Conservation (phyloP, 2,329 filamentous ascomycete species). For the Phialophora macrospora region DNA sequence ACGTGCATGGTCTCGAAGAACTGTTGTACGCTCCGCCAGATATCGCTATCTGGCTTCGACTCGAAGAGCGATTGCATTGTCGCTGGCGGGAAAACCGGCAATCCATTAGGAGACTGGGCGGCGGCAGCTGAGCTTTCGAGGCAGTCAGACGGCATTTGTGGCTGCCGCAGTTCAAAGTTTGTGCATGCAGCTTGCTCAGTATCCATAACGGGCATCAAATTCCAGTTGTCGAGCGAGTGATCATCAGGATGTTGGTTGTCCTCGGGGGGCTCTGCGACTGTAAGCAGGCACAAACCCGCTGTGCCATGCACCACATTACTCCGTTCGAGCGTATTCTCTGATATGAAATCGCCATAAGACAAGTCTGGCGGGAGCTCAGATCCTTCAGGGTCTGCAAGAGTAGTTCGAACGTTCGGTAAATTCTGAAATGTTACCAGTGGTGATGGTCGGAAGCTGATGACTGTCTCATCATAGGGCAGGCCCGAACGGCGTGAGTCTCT, state of each 20-base stretch:
- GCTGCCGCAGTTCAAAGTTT: background rate
- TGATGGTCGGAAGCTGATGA: background rate
- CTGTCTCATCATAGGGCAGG: constrained; percentile 3
- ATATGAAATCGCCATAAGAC: background rate
- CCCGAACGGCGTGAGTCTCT: background rate
- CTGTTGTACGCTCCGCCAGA: constrained; percentile 17
- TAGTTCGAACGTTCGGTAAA: background rate
- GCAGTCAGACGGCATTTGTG: background rate
- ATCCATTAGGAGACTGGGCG: background rate
- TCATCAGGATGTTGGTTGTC: background rate
- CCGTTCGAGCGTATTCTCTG: background rate
- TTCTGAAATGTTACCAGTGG: background rate
- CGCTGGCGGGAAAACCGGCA: background rate
- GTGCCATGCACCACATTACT: background rate
- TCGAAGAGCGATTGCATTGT: background rate
- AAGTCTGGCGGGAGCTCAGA: background rate
- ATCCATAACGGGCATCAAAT: background rate
- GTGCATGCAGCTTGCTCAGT: background rate
- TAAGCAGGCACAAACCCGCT: background rate
- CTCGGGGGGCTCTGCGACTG: background rate
- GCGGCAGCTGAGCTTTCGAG: background rate
- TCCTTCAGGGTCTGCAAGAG: background rate
- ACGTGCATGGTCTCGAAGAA: constrained; percentile 24
- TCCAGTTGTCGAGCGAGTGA: background rate
- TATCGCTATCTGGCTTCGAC: constrained; percentile 2